Evolutionary conservation across 116 monocot species (phyloP).

Genomic region (Iris pallida): DNA sequence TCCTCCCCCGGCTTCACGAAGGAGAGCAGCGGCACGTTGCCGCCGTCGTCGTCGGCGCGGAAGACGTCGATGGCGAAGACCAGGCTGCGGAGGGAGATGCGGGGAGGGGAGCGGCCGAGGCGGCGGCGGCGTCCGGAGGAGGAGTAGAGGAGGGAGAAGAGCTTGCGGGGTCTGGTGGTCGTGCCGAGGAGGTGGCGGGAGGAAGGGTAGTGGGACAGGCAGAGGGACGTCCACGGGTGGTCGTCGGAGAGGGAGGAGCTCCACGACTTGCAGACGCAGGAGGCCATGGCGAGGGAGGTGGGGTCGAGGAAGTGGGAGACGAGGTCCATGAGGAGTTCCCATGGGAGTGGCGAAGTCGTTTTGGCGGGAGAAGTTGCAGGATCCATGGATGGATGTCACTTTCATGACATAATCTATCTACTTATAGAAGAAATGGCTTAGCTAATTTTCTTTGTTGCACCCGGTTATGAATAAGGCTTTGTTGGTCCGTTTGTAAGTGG

Average conservation of each 20-base stretch:
- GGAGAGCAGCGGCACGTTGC: slow-evolving; percentile 7
- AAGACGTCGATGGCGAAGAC: slow-evolving; percentile 35
- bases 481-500: no score
- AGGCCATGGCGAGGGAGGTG: slow-evolving; percentile 24
- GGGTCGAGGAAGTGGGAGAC: slow-evolving; percentile 18
- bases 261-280: slow-evolving; percentile 37
- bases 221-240: slow-evolving; percentile 29
- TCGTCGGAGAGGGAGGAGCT: slow-evolving; percentile 21
- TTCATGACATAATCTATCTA: no score
- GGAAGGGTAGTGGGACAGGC: slow-evolving; percentile 26
- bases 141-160: slow-evolving; percentile 28
- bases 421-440: no score
- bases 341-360: background rate
- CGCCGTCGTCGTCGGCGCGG: background rate
- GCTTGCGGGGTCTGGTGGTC: slow-evolving; percentile 9
- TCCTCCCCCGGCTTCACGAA: slow-evolving; percentile 7
- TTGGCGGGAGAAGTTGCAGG: no score
- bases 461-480: no score
- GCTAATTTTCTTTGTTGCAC: no score
- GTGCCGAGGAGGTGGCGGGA: slow-evolving; percentile 3
- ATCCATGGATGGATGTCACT: no score
- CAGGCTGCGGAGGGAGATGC: slow-evolving; percentile 21
- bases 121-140: slow-evolving; percentile 6
- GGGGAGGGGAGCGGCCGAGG: slow-evolving; percentile 3
- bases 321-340: slow-evolving; percentile 18